phyloP scores from a whole-genome alignment of 352 stramenopile species.

The Pythium vanterpoolii region DNA sequence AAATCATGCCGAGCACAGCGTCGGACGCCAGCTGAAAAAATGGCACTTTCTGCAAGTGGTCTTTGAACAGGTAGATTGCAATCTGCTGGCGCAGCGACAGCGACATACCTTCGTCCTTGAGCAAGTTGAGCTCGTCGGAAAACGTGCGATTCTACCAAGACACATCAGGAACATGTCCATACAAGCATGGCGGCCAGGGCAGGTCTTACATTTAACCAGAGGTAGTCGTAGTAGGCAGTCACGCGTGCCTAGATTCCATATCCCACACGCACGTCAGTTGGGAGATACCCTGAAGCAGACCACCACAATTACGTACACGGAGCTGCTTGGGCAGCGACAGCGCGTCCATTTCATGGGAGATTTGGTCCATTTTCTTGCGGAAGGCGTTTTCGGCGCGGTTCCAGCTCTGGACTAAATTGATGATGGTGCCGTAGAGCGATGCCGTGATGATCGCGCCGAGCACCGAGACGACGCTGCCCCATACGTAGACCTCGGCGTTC shows the following conservation, averaged over 20 bases:
- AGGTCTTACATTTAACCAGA: slow-evolving; percentile 50
- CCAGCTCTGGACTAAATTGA: slow-evolving; percentile 59
- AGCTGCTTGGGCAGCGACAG: slow-evolving; percentile 49
- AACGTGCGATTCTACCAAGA: slow-evolving; percentile 41
- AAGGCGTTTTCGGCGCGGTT: slow-evolving; percentile 64
- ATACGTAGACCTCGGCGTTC: slow-evolving; percentile 22
- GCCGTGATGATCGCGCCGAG: slow-evolving; percentile 44
- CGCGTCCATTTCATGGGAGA: slow-evolving; percentile 64
- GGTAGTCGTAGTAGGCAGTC: slow-evolving; percentile 65
- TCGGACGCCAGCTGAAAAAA: slow-evolving; percentile 70
- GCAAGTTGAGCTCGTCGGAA: slow-evolving; percentile 53
- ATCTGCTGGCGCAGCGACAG: slow-evolving; percentile 49
- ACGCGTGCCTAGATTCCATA: slow-evolving; percentile 33
- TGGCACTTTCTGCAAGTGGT: slow-evolving; percentile 63
- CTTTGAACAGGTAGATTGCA: slow-evolving; percentile 68
- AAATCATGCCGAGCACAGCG: slow-evolving; percentile 62
- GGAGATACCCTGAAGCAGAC: no score
- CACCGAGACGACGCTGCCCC: slow-evolving; percentile 41
- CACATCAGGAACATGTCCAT: neutral
- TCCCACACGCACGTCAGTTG: no score
- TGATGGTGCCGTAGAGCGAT: slow-evolving; percentile 53
- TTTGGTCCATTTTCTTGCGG: slow-evolving; percentile 70
- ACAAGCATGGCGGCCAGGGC: neutral
- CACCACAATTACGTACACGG: slow-evolving; percentile 28
- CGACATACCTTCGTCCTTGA: slow-evolving; percentile 65